Percentiles rank a stretch among this genome's conserved stretches.
phyloP scores from a whole-genome alignment of 1,284 basidiomycete species.

The Lentinula novae-zelandiae region DNA sequence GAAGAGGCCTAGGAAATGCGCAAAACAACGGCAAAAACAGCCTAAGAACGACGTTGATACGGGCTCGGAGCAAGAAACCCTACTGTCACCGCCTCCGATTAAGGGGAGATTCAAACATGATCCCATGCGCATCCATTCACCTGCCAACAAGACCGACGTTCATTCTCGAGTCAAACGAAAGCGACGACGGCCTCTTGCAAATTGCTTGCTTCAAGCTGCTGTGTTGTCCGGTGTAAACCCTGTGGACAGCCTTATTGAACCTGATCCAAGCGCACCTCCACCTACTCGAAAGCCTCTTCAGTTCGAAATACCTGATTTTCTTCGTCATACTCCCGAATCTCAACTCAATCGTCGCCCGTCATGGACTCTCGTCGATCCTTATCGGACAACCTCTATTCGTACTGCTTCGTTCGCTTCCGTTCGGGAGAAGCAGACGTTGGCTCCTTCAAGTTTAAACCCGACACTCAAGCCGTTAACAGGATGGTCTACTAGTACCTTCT shows the following conservation, averaged over 20 bases:
- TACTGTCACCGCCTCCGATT: background rate
- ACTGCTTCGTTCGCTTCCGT: constrained; percentile 7
- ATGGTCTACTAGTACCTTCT: background rate
- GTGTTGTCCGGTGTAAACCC: constrained; percentile 5
- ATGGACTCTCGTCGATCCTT: constrained; percentile 4
- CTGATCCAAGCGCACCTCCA: background rate
- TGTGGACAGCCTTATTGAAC: constrained; percentile 4
- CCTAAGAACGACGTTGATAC: no score
- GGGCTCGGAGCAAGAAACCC: background rate
- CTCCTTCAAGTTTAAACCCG: background rate
- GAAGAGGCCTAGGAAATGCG: background rate
- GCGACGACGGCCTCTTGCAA: background rate
- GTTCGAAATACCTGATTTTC: background rate
- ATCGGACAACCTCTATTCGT: background rate
- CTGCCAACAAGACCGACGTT: background rate
- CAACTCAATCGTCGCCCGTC: background rate
- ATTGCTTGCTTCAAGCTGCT: constrained; percentile 7
- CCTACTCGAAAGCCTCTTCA: constrained; percentile 5
- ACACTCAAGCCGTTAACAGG: background rate
- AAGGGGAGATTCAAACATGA: background rate
- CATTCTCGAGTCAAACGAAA: background rate
- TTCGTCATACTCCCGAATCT: background rate
- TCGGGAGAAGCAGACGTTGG: background rate
- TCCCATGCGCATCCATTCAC: background rate
- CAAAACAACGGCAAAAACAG: background rate